phyloP scores from a whole-genome alignment of 164 flowering plant genomes.

The Berberis thunbergii region DNA sequence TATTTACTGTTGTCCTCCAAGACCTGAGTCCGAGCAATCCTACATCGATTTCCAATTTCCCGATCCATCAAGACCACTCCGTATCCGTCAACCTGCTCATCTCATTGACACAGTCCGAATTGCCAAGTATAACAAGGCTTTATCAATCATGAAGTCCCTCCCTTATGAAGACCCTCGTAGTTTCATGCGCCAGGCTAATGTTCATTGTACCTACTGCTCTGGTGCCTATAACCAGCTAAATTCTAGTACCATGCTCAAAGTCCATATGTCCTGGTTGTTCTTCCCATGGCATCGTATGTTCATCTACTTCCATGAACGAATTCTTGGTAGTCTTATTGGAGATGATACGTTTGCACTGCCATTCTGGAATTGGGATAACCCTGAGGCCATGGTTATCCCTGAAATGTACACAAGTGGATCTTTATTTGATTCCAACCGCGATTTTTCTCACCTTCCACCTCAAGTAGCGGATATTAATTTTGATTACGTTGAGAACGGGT shows the following conservation, averaged over 20 bases:
- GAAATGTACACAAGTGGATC: too few relatives aligned
- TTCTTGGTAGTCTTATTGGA: constrained; percentile 18
- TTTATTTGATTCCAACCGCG: too few relatives aligned
- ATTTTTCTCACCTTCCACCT: not conserved
- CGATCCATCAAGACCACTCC: constrained; percentile 5
- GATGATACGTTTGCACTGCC: constrained; percentile 20
- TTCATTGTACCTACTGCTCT: constrained; percentile 21
- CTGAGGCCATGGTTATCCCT: constrained; percentile 17
- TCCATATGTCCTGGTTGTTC: constrained; percentile 22
- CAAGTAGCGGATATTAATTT: not conserved
- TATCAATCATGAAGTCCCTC: constrained; percentile 19
- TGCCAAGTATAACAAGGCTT: constrained; percentile 14
- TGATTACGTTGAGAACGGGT: not conserved
- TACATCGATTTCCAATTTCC: constrained; percentile 16
- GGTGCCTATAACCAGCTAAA: constrained; percentile 18
- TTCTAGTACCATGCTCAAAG: constrained; percentile 13
- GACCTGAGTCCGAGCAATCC: constrained; percentile 1
- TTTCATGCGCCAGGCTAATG: constrained; percentile 16
- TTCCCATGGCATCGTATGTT: constrained; percentile 21
- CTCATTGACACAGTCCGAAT: constrained; percentile 4
- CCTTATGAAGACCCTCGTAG: constrained; percentile 19
- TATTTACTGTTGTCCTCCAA: constrained; percentile 20
- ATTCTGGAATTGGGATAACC: constrained; percentile 25
- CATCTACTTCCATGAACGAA: constrained; percentile 23
- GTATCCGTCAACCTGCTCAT: constrained; percentile 14